Conservation (phyloP, 371 early-diverging fungal genomes). For the Basidiobolus meristosporus region DNA sequence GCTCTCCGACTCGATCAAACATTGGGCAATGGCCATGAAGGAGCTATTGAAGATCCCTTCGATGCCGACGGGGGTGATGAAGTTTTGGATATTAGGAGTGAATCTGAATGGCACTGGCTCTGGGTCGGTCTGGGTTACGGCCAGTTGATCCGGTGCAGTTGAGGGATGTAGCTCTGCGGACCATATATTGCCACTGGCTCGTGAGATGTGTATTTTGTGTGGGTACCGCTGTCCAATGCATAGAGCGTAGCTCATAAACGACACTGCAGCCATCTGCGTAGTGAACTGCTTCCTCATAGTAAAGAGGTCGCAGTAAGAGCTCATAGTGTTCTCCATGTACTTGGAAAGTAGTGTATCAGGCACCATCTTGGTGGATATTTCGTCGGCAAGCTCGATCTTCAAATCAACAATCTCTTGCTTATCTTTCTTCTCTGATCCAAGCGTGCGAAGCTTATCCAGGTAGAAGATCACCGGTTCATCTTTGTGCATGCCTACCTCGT, state of each 20-base stretch:
- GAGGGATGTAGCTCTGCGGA: slow-evolving; percentile 54
- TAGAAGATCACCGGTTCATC: slow-evolving; percentile 67
- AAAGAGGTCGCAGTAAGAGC: slow-evolving; percentile 76
- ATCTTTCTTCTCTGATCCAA: slow-evolving; percentile 6
- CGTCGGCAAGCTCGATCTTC: slow-evolving; percentile 63
- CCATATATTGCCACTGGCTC: slow-evolving; percentile 63
- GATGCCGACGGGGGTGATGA: slow-evolving; percentile 78
- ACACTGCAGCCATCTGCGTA: slow-evolving; percentile 64
- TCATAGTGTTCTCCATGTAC: slow-evolving; percentile 22
- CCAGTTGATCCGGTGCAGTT: too few species aligned
- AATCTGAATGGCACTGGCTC: slow-evolving; percentile 94
- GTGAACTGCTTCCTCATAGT: slow-evolving; percentile 83
- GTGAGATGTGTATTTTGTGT: slow-evolving; percentile 71
- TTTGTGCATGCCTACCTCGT: slow-evolving; percentile 35
- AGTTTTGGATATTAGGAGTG: slow-evolving; percentile 89
- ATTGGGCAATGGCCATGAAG: slow-evolving; percentile 58
- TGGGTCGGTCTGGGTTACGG: slow-evolving; percentile 9
- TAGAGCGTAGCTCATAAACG: slow-evolving; percentile 79
- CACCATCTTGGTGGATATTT: slow-evolving; percentile 53
- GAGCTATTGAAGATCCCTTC: slow-evolving; percentile 77
- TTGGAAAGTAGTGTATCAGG: slow-evolving; percentile 66
- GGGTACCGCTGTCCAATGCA: slow-evolving; percentile 74
- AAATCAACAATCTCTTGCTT: slow-evolving; percentile 50
- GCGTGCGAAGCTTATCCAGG: slow-evolving; percentile 6
- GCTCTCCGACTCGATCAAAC: slow-evolving; percentile 45